Evolutionary conservation across 805 yeast genomes (phyloP).

Genomic region (Cyberlindnera japonica): DNA sequence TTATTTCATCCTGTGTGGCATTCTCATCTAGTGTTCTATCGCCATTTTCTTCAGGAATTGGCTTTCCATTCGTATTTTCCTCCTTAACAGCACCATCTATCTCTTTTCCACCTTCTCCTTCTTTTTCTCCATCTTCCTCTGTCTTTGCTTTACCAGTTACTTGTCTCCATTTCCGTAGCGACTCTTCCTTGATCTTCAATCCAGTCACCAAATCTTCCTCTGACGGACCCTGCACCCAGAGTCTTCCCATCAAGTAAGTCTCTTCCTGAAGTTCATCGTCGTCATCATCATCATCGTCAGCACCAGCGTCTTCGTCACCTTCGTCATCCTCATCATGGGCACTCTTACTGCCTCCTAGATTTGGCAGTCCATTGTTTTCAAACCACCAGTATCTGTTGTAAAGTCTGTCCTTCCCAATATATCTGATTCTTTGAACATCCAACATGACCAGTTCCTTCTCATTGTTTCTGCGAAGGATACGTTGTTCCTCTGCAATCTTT

Average conservation of each 20-base stretch:
- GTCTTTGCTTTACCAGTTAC: slow-evolving; percentile 1
- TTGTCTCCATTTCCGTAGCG: slow-evolving; percentile 29
- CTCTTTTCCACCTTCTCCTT: too few species aligned
- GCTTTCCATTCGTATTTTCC: slow-evolving; percentile 27
- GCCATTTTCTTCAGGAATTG: slow-evolving; percentile 14
- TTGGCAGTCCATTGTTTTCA: slow-evolving; percentile 78
- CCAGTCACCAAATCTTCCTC: slow-evolving; percentile 40
- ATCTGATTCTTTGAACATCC: slow-evolving; percentile 73
- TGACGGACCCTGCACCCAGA: slow-evolving; percentile 90
- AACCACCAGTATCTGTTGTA: slow-evolving; percentile 96
- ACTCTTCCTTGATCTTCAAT: slow-evolving; percentile 29
- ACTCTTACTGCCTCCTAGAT: slow-evolving; percentile 36
- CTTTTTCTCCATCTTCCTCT: too few species aligned
- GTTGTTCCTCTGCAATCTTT: slow-evolving; percentile 40
- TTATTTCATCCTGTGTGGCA: slow-evolving; percentile 24
- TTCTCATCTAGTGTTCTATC: slow-evolving; percentile 26
- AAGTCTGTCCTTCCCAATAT: slow-evolving; percentile 77
- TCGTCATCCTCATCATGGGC: slow-evolving; percentile 26
- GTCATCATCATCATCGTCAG: slow-evolving; percentile 40
- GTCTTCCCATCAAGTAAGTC: slow-evolving; percentile 71
- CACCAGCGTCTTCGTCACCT: slow-evolving; percentile 36
- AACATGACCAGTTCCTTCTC: slow-evolving; percentile 63
- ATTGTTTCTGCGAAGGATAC: slow-evolving; percentile 45
- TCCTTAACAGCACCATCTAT: slow-evolving; percentile 5
- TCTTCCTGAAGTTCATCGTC: slow-evolving; percentile 48